Base-by-base conservation (phyloP, 2,329 filamentous ascomycete species). In the Neospermospora avenae region DNA sequence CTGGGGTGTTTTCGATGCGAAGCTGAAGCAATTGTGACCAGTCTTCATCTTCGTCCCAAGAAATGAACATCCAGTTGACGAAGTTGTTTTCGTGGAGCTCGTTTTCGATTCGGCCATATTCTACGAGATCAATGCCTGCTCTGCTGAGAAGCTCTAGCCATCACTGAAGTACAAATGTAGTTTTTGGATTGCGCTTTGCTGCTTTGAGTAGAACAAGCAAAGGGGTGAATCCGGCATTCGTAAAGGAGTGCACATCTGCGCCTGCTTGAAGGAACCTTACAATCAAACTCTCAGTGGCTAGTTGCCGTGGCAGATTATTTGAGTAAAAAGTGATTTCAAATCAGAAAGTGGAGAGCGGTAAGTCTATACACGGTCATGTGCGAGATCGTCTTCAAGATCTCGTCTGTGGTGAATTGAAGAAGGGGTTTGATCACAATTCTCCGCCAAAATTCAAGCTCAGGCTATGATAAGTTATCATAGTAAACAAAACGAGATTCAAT, bases 401-500 rank as follows among this genome's bases (percentile, higher is more conserved):
- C 4, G 34, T 20, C 28, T 18, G 28, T 49, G 14, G 3, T 3
- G 2, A 49, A 34, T n/a, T 35, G 46, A n/a, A 16, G 7, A 35
- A 18, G 11, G 20, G 13, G 7, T 11, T 49, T 28, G 10, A 16
- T 16, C 7, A 25, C n/a, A 3, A 14, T 49, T 49, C 11, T n/a
- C 2, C 5, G 16, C 13, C 8, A 2, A 13, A 18, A 6, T 18
- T 18, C 8, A 8, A 51, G 7, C n/a, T 1, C 20, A 18, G 10
- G 10, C 28, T n/a, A n/a, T n/a, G n/a, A 31, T 31, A 31, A 31
- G 6, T 10, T 31, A 10, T 5, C 5, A 22, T 3, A 13, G n/a
- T 0, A 24, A 51, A 14, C 11, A 37, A n/a, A n/a, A n/a, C n/a
- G 14, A 69, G 61, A 25, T 70, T 67, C 14, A 91, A 79, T 8